Evolutionary conservation across 2,329 filamentous ascomycete species (phyloP).

Genomic region (Amphichorda felina): DNA sequence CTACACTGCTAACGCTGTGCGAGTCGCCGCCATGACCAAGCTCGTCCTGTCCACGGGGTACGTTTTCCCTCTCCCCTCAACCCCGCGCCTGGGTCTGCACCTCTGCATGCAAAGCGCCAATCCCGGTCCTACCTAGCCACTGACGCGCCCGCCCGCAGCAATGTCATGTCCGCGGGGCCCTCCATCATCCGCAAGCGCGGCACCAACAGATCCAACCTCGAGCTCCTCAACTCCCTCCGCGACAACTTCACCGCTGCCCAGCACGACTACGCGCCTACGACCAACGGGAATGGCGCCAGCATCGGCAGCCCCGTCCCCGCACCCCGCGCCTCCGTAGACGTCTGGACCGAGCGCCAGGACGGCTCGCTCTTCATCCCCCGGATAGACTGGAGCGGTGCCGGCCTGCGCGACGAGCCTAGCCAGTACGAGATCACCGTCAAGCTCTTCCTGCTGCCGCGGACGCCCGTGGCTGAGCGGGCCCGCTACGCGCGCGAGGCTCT

Average conservation of each 20-base stretch:
- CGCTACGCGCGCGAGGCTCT: constrained; percentile 69
- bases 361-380: constrained; percentile 64
- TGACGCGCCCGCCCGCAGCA: constrained; percentile 29
- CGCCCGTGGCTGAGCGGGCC: constrained; percentile 51
- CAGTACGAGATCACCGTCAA: constrained; percentile 95
- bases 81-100: neutral
- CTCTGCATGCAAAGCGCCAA: no score
- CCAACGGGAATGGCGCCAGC: constrained; percentile 11
- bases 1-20: neutral
- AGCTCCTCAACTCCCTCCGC: constrained; percentile 79
- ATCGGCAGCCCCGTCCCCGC: constrained; percentile 10
- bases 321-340: constrained; percentile 19
- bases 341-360: constrained; percentile 57
- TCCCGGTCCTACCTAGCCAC: neutral
- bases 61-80: constrained; percentile 17
- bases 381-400: constrained; percentile 58
- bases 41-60: constrained; percentile 80
- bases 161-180: constrained; percentile 75
- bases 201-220: constrained; percentile 75
- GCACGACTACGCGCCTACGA: constrained; percentile 36
- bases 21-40: constrained; percentile 48
- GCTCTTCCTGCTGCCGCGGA: constrained; percentile 76
- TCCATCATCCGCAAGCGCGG: constrained; percentile 73
- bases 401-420: constrained; percentile 66
- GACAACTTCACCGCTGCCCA: constrained; percentile 71